These are phyloP conservation scores for Linaria vulgaris DNA, from an alignment of 257 asterid genomes.

Conservation along the genomic window DNA sequence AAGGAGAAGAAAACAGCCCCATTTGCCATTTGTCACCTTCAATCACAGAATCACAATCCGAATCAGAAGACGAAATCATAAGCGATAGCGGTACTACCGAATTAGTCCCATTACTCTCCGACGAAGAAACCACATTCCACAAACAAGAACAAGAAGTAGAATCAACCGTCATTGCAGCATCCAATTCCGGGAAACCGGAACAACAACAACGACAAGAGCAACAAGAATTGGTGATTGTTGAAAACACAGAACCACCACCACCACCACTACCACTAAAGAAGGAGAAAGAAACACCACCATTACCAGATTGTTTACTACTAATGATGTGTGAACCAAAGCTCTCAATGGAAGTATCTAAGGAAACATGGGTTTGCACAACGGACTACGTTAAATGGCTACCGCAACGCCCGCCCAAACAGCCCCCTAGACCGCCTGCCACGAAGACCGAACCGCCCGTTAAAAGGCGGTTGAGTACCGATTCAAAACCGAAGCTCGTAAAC, in stretches of 20 bases:
- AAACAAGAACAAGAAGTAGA: slow-evolving; percentile 26
- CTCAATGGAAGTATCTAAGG: slow-evolving; percentile 96
- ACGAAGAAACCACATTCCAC: slow-evolving; percentile 30
- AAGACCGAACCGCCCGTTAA: slow-evolving; percentile 20
- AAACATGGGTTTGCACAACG: slow-evolving; percentile 94
- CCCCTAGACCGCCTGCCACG: slow-evolving; percentile 15
- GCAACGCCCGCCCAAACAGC: slow-evolving; percentile 48
- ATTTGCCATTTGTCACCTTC: slow-evolving; percentile 35
- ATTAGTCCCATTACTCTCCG: not conserved
- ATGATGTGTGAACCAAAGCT: slow-evolving; percentile 99
- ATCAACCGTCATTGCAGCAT: not conserved
- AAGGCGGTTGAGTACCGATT: slow-evolving; percentile 34
- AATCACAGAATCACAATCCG: slow-evolving; percentile 23
- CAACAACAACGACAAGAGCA: not conserved
- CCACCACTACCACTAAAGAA: slow-evolving; percentile 9
- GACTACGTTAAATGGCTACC: slow-evolving; percentile 83
- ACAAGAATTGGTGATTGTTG: slow-evolving; percentile 18
- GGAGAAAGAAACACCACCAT: slow-evolving; percentile 29
- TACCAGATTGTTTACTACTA: slow-evolving; percentile 80
- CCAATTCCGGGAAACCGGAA: slow-evolving; percentile 7
- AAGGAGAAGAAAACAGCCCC: slow-evolving; percentile 18
- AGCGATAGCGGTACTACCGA: slow-evolving; percentile 21
- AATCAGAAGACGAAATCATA: slow-evolving; percentile 29
- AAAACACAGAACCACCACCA: not conserved
- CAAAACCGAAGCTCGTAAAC: slow-evolving; percentile 28